Percentiles rank a stretch among this genome's conserved stretches.
These are phyloP conservation scores for Colletotrichum chlorophyti DNA, from an alignment of 2,329 filamentous ascomycete species.

Conservation along the genomic window DNA sequence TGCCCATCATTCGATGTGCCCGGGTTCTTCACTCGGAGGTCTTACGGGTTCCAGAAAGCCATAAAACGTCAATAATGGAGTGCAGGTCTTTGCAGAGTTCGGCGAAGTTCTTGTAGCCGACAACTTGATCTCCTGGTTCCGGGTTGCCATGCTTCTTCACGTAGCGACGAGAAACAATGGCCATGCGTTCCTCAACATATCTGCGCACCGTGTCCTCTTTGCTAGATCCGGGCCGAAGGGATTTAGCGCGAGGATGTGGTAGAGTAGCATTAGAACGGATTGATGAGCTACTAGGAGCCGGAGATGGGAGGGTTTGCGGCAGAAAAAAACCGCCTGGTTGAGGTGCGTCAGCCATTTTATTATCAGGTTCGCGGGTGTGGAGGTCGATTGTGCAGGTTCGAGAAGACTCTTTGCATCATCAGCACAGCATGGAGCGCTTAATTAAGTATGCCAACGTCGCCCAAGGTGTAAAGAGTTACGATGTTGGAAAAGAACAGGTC, in stretches of 20 bases:
- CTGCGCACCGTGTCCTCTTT: conserved; percentile 67
- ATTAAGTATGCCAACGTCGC: no score
- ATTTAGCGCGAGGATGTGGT: conserved; percentile 61
- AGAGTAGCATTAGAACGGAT: conserved; percentile 45
- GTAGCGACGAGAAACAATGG: conserved; percentile 63
- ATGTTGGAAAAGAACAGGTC: no score
- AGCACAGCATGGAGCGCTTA: background rate
- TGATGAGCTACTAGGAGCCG: conserved; percentile 58
- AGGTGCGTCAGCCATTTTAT: conserved; percentile 35
- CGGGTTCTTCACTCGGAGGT: no score
- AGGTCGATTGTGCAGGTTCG: background rate
- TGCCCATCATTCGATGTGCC: background rate
- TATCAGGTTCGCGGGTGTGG: background rate
- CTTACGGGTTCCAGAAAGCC: conserved; percentile 90
- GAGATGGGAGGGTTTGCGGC: conserved; percentile 55
- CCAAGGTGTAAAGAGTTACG: no score
- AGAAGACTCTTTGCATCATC: conserved; percentile 23
- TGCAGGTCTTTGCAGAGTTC: conserved; percentile 80
- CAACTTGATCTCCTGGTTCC: conserved; percentile 53
- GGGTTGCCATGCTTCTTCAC: conserved; percentile 63
- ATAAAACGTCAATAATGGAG: conserved; percentile 78
- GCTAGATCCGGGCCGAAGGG: conserved; percentile 61
- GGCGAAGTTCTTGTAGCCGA: conserved; percentile 65
- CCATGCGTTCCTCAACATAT: conserved; percentile 61
- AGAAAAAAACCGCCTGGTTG: conserved; percentile 60